Percentiles rank a stretch among this genome's conserved stretches.
These are phyloP conservation scores for Sisymbrium altissimum DNA, from an alignment of 345 rosid species.

Conservation along the genomic window DNA sequence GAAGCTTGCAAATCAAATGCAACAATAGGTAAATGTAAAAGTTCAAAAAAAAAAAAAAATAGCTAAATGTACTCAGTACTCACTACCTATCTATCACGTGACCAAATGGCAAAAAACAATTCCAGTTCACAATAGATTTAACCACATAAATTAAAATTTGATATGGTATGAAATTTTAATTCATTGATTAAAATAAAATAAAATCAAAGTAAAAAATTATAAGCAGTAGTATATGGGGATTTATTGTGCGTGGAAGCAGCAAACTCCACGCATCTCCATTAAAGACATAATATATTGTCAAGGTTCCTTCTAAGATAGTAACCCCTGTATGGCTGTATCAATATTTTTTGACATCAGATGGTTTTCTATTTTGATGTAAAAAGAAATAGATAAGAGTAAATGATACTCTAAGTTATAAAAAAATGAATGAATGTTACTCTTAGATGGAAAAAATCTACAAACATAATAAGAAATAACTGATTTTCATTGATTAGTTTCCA, in stretches of 20 bases:
- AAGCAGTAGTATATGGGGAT: background rate
- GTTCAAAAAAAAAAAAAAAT: too few species aligned
- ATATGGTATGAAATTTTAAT: background rate
- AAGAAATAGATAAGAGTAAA: background rate
- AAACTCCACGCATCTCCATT: background rate
- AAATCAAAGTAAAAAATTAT: background rate
- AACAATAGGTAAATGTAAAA: too few species aligned
- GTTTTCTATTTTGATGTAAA: background rate
- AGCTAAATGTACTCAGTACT: too few species aligned
- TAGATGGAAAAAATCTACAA: background rate
- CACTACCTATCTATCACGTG: background rate
- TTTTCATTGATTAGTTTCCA: background rate
- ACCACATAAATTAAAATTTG: background rate
- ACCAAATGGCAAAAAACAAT: background rate
- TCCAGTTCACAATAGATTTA: background rate
- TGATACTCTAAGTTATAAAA: background rate
- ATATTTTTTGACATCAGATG: background rate
- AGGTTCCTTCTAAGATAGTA: background rate
- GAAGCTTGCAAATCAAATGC: background rate
- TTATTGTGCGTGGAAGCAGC: conserved; percentile 2
- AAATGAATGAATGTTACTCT: background rate
- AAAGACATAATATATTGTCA: background rate
- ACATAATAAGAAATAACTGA: background rate
- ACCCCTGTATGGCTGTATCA: too few species aligned
- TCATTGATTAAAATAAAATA: background rate